Percentiles rank a stretch among this genome's conserved stretches.
Evolutionary conservation across 495 filamentous ascomycete species (phyloP).

Genomic region (Halenospora varia): DNA sequence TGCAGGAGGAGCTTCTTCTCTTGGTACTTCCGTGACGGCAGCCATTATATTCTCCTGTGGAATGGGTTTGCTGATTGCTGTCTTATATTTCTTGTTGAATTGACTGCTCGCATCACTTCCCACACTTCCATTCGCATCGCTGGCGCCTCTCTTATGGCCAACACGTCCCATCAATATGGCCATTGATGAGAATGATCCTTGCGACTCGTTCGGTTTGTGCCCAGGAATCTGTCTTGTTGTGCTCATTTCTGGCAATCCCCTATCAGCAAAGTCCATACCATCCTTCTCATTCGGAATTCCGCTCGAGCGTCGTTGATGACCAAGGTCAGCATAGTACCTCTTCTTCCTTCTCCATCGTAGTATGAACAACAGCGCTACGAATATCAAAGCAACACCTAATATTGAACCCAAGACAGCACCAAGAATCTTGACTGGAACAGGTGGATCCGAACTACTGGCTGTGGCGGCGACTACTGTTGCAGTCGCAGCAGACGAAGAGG

Average conservation of each 20-base stretch:
- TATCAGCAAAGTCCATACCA: conserved; percentile 45
- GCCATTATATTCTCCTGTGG: conserved; percentile 29
- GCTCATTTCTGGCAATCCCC: conserved; percentile 39
- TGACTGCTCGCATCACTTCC: conserved; percentile 45
- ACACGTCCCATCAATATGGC: conserved; percentile 50
- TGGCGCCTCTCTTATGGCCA: conserved; percentile 40
- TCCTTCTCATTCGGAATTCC: conserved; percentile 47
- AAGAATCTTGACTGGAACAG: conserved; percentile 49
- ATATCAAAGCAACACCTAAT: conserved; percentile 62
- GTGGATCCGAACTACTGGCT: conserved; percentile 25
- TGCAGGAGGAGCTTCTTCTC: conserved; percentile 17
- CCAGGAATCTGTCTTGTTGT: conserved; percentile 37
- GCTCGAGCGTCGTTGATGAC: conserved; percentile 45
- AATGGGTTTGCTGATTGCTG: conserved; percentile 49
- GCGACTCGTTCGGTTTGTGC: conserved; percentile 42
- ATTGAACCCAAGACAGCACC: conserved; percentile 78
- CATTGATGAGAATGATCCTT: conserved; percentile 50
- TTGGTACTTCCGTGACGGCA: conserved; percentile 15
- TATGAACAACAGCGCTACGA: conserved; percentile 64
- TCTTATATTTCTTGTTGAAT: conserved; percentile 49
- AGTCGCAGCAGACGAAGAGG: conserved; percentile 26
- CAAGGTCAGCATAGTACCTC: conserved; percentile 41
- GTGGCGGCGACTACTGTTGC: conserved; percentile 33
- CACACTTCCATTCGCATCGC: conserved; percentile 33
- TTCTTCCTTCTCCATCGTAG: conserved; percentile 53